Evolutionary conservation across 2,329 filamentous ascomycete species (phyloP), one percentile per base, ranked within the genome.

Genomic region (Aureobasidium pullulans): DNA sequence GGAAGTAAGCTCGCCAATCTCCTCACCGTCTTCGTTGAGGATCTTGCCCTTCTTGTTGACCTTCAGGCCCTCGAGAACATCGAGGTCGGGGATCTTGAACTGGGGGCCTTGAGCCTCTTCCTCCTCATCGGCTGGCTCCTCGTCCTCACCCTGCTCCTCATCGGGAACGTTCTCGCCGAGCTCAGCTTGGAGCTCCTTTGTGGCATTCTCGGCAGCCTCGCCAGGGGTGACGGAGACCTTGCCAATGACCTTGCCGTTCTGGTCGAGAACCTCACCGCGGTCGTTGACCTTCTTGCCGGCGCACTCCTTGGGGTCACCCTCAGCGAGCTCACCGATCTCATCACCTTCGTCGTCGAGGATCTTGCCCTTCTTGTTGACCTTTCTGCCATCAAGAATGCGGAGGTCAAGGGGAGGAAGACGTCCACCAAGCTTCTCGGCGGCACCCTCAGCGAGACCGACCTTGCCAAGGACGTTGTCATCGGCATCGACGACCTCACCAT

Each of bases 31-130:
- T 64, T 80, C 78, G 64, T 79, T 75, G 37, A 80, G 71, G 54
- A 80, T 73, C 65, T 78, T 72, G 47, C 80, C 80, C 71, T 81
- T 81, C 76, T 82, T 82, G 72, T 82, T 82, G 73, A 82, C 79
- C 72, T 82, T 82, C 37, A 81, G 70, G 57, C 80, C 77, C 62
- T 82, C 74, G 54, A 81, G 69, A 48, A 74, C 73, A 31, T 78
- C 73, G 13, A 81, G 67, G 40, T 75, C 76, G 37, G 77, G 76
- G 4, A 71, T 72, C 62, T 74, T 64, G 42, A 67, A 64, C 44
- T 67, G 65, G n/a, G 67, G 64, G 29, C 61, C 63, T 11, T 43
- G 43, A 31, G 39, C 32, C 46, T 60, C 66, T 64, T 66, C 60
- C 23, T 64, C 64, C 31, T 64, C 62, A 32, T 66, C 64, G 29